These are phyloP conservation scores for Murraya koenigii DNA, from an alignment of 345 rosid species.

Conservation along the genomic window DNA sequence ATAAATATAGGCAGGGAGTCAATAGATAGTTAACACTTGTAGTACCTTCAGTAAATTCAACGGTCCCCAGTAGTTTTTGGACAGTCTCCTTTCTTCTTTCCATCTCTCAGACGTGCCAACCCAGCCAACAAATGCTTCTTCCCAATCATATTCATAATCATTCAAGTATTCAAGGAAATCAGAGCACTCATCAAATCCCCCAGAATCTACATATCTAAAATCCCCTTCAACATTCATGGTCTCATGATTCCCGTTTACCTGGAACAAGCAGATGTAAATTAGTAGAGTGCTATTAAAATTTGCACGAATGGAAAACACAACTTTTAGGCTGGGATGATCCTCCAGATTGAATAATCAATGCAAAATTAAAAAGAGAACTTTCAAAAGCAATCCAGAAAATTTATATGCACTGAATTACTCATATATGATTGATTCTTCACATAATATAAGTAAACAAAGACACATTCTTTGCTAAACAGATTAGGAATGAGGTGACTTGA, in stretches of 20 bases:
- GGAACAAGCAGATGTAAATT: conserved; percentile 10
- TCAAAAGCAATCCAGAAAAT: background rate
- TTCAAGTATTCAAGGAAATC: conserved; percentile 71
- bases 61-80: conserved; percentile 61
- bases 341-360: background rate
- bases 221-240: conserved; percentile 94
- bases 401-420: background rate
- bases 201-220: conserved; percentile 73
- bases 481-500: background rate
- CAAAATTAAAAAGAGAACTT: background rate
- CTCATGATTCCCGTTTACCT: conserved; percentile 94
- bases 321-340: background rate
- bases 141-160: conserved; percentile 52
- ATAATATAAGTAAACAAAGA: background rate
- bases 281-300: background rate
- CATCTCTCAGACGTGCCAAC: conserved; percentile 39
- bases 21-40: conserved; percentile 8
- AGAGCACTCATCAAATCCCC: conserved; percentile 74
- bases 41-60: conserved; percentile 87
- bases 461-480: background rate
- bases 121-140: conserved; percentile 74
- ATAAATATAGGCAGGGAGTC: background rate
- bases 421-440: background rate
- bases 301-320: background rate
- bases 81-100: conserved; percentile 46